Evolutionary conservation across 2,329 filamentous ascomycete genomes (phyloP), one percentile per base, ranked within the genome.

Genomic region (Colletotrichum cordylinicola): DNA sequence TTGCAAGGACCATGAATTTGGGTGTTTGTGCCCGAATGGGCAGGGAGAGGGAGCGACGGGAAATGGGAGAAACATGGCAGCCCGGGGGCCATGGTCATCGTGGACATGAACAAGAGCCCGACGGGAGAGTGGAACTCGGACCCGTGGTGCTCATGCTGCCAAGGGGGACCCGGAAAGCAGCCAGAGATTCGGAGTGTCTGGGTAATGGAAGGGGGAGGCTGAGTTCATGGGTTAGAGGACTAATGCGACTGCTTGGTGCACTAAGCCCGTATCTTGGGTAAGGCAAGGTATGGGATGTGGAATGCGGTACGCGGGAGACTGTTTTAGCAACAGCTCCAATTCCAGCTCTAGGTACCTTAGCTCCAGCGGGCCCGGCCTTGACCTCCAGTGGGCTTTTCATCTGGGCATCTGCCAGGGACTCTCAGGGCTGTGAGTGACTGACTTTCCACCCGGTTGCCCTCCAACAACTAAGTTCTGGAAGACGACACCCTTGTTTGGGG

Each of bases 301-400:
- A 48, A 48, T 48, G 39, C 39, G 29, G 29, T 58, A 33, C 27
- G 27, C 62, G 31, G 58, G 69, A 68, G 48, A 75, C 73, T 60
- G 68, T 70, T 75, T 75, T 73, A 73, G 73, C 70, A 75, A 67
- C 73, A 73, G 69, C 64, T 75, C 64, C 69, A 67, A 35, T 48
- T 48, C 39, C 39, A 48, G 39, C 39, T 48, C 39, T 48, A n/a
- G n/a, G n/a, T n/a, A 48, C 39, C 39, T 48, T 48, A 48, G 39
- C 39, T 48, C 39, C 39, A 48, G 39, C 68, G 61, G 68, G 33
- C 27, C 67, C 67, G 39, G 37, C 29, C 67, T 60, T 35, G 31
- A 69, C 31, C 67, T 69, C 33, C 60, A 43, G 48, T 62, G 71
- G 71, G 67, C 39, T 69, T 43, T 61, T 62, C 70, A 72, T 67